Percentiles rank a stretch among this genome's conserved stretches.
Evolutionary conservation across 306 rosid genomes (phyloP).

Genomic region (Glycine soja): DNA sequence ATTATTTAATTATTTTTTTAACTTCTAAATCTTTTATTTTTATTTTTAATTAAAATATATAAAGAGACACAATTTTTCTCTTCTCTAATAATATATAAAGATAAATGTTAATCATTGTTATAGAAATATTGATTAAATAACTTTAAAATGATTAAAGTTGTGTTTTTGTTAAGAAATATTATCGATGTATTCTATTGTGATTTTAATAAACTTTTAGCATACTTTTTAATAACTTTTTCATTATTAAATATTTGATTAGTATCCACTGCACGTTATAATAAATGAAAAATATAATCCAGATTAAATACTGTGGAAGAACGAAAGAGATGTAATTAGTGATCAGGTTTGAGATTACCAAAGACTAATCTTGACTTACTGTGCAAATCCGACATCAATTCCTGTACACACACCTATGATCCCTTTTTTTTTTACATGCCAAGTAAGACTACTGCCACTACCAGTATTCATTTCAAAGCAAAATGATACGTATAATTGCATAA

Average conservation of each 20-base stretch:
- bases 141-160: background rate
- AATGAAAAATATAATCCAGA: background rate
- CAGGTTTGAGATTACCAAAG: background rate
- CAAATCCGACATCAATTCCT: slow-evolving; percentile 29
- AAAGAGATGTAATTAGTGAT: background rate
- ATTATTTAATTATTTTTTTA: too few species aligned
- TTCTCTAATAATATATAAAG: background rate
- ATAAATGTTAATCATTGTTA: background rate
- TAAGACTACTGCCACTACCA: background rate
- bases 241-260: background rate
- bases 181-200: background rate
- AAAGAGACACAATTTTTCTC: too few species aligned
- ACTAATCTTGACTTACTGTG: slow-evolving; percentile 19
- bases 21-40: too few species aligned
- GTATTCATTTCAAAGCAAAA: background rate
- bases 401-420: background rate
- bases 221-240: background rate
- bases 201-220: background rate
- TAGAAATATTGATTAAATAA: background rate
- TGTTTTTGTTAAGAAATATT: background rate
- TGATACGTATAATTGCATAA: background rate
- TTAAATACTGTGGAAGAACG: background rate
- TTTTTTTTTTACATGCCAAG: background rate
- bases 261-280: too few species aligned
- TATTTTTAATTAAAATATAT: too few species aligned